Percentiles rank a stretch among this genome's conserved stretches.
phyloP scores from a whole-genome alignment of 2,329 filamentous ascomycete genomes.

The Helotiales sp. region DNA sequence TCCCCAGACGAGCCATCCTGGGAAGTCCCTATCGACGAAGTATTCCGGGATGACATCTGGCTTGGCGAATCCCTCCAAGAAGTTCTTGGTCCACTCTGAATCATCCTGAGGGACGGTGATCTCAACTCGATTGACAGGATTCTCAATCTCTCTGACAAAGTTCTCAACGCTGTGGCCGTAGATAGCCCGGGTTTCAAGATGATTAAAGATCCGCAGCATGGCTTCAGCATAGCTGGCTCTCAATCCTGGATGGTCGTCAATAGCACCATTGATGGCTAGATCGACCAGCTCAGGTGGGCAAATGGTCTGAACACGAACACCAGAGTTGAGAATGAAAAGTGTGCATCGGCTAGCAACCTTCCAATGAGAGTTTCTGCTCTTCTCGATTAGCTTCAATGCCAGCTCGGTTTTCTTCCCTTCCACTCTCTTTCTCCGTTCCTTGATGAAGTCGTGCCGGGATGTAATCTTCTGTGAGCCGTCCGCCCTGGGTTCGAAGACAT shows the following conservation, averaged over 20 bases:
- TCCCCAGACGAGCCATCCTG: constrained; percentile 96
- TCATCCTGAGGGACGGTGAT: constrained; percentile 75
- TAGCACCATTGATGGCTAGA: constrained; percentile 77
- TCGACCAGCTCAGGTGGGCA: constrained; percentile 81
- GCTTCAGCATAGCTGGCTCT: constrained; percentile 79
- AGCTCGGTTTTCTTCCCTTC: constrained; percentile 81
- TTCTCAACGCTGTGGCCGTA: constrained; percentile 87
- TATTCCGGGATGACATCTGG: constrained; percentile 75
- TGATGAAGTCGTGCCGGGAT: constrained; percentile 71
- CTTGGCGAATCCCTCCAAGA: constrained; percentile 74
- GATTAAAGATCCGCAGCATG: constrained; percentile 74
- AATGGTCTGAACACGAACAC: constrained; percentile 86
- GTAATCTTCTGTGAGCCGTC: constrained; percentile 59
- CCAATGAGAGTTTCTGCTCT: constrained; percentile 85
- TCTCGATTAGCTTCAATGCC: constrained; percentile 76
- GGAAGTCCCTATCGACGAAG: constrained; percentile 87
- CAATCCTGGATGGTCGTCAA: constrained; percentile 86
- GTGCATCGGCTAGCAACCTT: constrained; percentile 90
- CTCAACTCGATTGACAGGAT: constrained; percentile 73
- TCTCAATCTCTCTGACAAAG: constrained; percentile 79
- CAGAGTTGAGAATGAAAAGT: constrained; percentile 87
- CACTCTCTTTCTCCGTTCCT: constrained; percentile 72
- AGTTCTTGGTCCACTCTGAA: constrained; percentile 74
- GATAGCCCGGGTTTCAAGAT: constrained; percentile 81
- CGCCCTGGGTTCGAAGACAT: constrained; percentile 68